phyloP scores from a whole-genome alignment of 2,329 filamentous ascomycete genomes.

The Ceratocystiopsis brevicomis region DNA sequence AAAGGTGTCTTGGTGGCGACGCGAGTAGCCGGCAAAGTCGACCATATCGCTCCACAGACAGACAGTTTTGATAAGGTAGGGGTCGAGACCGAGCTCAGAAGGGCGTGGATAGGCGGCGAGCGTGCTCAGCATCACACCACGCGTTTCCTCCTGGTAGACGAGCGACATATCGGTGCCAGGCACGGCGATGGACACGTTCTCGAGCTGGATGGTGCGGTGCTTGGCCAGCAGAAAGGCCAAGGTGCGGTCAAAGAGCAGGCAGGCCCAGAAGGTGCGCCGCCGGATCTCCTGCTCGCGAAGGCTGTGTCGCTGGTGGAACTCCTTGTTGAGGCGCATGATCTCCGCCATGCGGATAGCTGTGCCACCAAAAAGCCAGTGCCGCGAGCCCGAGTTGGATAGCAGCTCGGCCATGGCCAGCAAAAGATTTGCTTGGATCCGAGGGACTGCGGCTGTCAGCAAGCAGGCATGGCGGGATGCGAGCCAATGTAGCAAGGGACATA shows the following conservation, averaged over 20 bases:
- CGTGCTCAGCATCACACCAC: constrained; percentile 6
- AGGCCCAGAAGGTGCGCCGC: constrained; percentile 3
- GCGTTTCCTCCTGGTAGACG: constrained; percentile 7
- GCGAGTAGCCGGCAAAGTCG: constrained; percentile 5
- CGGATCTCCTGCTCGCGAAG: constrained; percentile 1
- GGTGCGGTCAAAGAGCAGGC: constrained; percentile 2
- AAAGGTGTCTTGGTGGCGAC: constrained; percentile 4
- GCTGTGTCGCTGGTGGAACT: constrained; percentile 11
- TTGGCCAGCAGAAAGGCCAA: constrained; percentile 7
- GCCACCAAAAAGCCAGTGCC: constrained; percentile 11
- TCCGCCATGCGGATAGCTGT: constrained; percentile 4
- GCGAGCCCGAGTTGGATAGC: constrained; percentile 9
- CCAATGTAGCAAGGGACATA: background rate
- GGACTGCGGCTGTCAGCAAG: constrained; percentile 3
- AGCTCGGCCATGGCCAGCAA: constrained; percentile 10
- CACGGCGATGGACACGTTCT: constrained; percentile 6
- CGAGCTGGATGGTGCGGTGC: constrained; percentile 3
- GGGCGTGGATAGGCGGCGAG: constrained; percentile 4
- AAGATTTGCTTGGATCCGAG: constrained; percentile 9
- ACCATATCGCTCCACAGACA: constrained; percentile 8
- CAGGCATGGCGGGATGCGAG: background rate
- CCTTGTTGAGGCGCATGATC: constrained; percentile 7
- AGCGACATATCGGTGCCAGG: constrained; percentile 7
- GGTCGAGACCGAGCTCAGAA: constrained; percentile 8
- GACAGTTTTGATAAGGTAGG: constrained; percentile 9